Evolutionary conservation across 106 monocot genomes (phyloP), one percentile per base, ranked within the genome.

Genomic region (Platanthera zijinensis): DNA sequence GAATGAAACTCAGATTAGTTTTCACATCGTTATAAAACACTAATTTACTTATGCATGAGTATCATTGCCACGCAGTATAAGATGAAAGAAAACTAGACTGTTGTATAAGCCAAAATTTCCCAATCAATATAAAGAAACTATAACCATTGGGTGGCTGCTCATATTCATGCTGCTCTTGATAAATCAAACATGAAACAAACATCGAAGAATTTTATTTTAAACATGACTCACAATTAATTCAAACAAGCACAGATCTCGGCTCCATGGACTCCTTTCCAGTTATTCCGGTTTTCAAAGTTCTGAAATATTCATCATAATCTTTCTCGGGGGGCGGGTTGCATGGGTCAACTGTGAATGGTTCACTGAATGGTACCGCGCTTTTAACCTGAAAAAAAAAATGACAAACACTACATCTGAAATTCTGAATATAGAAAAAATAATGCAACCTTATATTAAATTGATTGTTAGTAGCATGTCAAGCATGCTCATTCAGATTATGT

Each of bases 181-280:
- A 15, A n/a, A 14, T 61, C 18, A 61, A 61, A 19, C 59, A 13
- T 61, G 13, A 61, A 15, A 61, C 22, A 30, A 64, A 30, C 21
- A 64, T 7, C 64, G 25, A 17, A 61, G 1, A 19, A 61, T 6
- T 61, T 63, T 2, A 45, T 69, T 30, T 39, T 13, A 48, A 70
- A 70, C 15, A 5, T 70, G 68, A 15, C 8, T 68, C 25, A 11
- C 45, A 0, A 13, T 12, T 10, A 45, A 61, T 82, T 76, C 80
- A 92, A 73, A 79, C 82, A 19, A 82, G 67, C 51, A 86, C 82
- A 7, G 84, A 80, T 19, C 71, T 84, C 51, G 76, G 79, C 78
- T 90, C 85, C 78, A 96, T 77, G 19, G 89, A 87, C 69, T 93
- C 93, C 86, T 93, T 93, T 48, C 92, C 96, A 54, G 96, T 96